A percentile compares a stretch with the other conserved stretches of the same genome.
These are phyloP conservation scores for Prunella vulgaris DNA, from an alignment of 257 asterid genomes.

Conservation along the genomic window DNA sequence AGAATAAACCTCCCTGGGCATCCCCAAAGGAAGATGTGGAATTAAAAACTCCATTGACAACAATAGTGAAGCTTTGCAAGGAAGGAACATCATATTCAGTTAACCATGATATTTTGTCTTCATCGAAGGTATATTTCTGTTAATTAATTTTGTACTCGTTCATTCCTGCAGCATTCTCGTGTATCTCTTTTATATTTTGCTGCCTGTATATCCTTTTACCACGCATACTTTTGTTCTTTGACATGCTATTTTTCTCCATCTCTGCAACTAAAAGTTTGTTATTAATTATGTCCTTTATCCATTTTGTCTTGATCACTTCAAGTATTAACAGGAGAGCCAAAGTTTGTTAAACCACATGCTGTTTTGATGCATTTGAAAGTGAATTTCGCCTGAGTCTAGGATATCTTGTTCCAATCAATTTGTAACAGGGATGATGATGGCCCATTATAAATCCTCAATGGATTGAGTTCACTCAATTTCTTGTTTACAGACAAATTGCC, in stretches of 20 bases:
- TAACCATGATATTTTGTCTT: conserved; percentile 40
- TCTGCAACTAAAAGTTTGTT: conserved; percentile 29
- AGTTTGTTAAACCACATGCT: background rate
- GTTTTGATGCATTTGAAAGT: conserved; percentile 1
- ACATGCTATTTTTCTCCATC: background rate
- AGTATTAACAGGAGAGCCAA: background rate
- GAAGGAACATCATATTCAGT: conserved; percentile 47
- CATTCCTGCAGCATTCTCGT: conserved; percentile 5
- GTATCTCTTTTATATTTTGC: background rate
- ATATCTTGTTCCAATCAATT: conserved; percentile 4
- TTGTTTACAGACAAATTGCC: background rate
- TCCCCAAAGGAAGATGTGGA: conserved; percentile 56
- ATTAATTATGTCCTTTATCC: conserved; percentile 31
- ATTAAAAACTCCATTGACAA: conserved; percentile 47
- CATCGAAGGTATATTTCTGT: conserved; percentile 50
- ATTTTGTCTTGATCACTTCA: background rate
- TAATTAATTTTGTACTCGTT: background rate
- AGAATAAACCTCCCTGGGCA: conserved; percentile 78
- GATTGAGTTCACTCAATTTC: background rate
- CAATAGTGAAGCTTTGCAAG: conserved; percentile 37
- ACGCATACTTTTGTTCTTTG: background rate
- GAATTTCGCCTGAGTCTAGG: conserved; percentile 10
- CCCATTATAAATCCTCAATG: conserved; percentile 1
- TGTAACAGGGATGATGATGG: background rate
- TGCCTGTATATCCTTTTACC: background rate